These are phyloP conservation scores for Suillus cothurnatus DNA, from an alignment of 768 basidiomycete genomes.

Conservation along the genomic window DNA sequence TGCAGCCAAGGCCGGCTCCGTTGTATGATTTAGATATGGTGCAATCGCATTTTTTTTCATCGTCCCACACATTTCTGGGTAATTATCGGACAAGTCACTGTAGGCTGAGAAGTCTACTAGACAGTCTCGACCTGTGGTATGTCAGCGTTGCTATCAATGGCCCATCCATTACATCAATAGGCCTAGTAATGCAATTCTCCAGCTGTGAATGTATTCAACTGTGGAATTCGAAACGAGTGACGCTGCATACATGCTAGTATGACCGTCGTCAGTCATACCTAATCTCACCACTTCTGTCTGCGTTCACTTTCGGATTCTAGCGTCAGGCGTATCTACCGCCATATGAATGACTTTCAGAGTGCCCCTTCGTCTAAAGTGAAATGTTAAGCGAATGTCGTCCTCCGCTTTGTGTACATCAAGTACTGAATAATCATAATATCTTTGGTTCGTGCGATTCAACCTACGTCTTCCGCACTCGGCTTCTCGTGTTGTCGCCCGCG, in stretches of 20 bases:
- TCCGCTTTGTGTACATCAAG: background rate
- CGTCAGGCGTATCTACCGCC: background rate
- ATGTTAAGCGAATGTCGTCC: background rate
- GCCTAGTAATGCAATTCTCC: background rate
- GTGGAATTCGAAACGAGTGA: background rate
- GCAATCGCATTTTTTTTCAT: slow-evolving; percentile 2
- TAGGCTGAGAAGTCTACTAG: background rate
- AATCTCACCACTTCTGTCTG: background rate
- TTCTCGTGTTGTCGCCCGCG: background rate
- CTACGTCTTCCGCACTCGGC: background rate
- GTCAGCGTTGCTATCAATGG: background rate
- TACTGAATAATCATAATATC: background rate
- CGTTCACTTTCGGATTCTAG: background rate
- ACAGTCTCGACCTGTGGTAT: background rate
- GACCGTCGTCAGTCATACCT: background rate
- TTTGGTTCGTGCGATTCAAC: background rate
- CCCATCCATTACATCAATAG: background rate
- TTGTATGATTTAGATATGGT: slow-evolving; percentile 63
- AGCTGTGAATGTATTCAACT: background rate
- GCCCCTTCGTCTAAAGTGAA: background rate
- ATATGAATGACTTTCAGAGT: background rate
- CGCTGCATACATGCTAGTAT: background rate
- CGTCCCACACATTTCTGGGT: background rate
- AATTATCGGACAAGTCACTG: background rate
- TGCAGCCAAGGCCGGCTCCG: slow-evolving; percentile 97